Base-by-base conservation (phyloP, 352 stramenopile genomes). In the Pythium coloratum region DNA sequence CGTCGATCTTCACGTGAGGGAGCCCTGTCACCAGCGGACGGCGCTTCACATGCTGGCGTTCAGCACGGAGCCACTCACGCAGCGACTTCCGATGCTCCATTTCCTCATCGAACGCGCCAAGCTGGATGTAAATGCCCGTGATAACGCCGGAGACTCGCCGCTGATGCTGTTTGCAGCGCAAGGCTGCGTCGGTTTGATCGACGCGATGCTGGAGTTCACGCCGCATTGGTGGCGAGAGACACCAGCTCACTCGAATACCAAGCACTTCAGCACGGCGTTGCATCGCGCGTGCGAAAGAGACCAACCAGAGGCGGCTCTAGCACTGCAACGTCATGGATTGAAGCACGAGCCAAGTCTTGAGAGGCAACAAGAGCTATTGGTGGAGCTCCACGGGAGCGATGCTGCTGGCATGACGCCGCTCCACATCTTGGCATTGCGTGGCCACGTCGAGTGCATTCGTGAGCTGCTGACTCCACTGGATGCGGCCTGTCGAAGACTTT, bases 1-100 rank as follows among this genome's bases (percentile, higher is more conserved):
- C 9, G 76, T 26, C 1, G 72, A 92, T 50, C 47, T 89, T 8
- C 61, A 60, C 26, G 64, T 51, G 5, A n/a, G 77, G 2, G 81
- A 92, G 40, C 67, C 78, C 0, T 74, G 70, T 33, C 79, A 76
- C 12, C 66, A 76, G 14, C 81, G 84, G 10, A 81, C 75, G 28
- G 75, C 81, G 2, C 66, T 92, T 16, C 82, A 92, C 33, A 56
- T 86, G 70, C 66, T 92, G 20, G 77, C 84, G 2, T 86, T 88
- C 62, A 88, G 50, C 40, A 71, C 69, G 2, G 84, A 85, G 57
- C 80, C 61, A 38, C 72, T 81, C 28, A 69, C 70, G 1, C 76
- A 76, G 8, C 75, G 82, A 3, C 59, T 80, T 8, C 73, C 77
- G 32, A 78, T 90, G 72, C 73, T 92, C 20, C 70, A 72, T 4